A percentile compares a stretch with the other conserved stretches of the same genome.
These are phyloP conservation scores for Wallemia ichthyophaga DNA, from an alignment of 1,284 basidiomycete species.

Conservation along the genomic window DNA sequence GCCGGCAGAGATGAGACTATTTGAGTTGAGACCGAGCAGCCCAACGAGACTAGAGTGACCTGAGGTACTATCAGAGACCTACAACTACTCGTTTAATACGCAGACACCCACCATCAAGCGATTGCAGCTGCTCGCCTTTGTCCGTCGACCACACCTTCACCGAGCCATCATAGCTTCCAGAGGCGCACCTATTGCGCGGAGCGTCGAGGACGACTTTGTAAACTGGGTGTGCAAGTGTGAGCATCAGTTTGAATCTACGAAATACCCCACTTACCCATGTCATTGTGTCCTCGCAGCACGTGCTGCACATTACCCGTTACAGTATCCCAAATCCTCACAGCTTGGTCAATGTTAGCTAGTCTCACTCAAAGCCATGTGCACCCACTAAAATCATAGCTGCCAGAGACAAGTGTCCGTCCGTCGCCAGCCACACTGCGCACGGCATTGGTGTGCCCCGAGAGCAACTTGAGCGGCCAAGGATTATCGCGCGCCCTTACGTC, in stretches of 20 bases:
- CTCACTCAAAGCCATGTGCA: not conserved
- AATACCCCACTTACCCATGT: constrained; percentile 34
- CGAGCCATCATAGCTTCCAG: constrained; percentile 85
- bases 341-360: not conserved
- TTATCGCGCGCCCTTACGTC: constrained; percentile 29
- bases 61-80: constrained; percentile 7
- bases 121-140: constrained; percentile 45
- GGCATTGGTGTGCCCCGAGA: constrained; percentile 65
- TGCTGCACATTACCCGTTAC: constrained; percentile 55
- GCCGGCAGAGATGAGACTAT: constrained; percentile 65
- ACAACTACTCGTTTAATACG: not conserved
- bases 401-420: constrained; percentile 66
- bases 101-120: constrained; percentile 19
- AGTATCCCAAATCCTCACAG: constrained; percentile 79
- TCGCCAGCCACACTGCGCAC: constrained; percentile 72
- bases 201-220: constrained; percentile 71
- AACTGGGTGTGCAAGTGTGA: constrained; percentile 22
- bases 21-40: constrained; percentile 28
- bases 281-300: constrained; percentile 53
- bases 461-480: constrained; percentile 55
- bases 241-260: not conserved
- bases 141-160: constrained; percentile 70
- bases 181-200: constrained; percentile 54
- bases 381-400: constrained; percentile 63
- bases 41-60: constrained; percentile 12